Evolutionary conservation across 2,329 filamentous ascomycete species (phyloP).

Genomic region (Metarhizium humberi): DNA sequence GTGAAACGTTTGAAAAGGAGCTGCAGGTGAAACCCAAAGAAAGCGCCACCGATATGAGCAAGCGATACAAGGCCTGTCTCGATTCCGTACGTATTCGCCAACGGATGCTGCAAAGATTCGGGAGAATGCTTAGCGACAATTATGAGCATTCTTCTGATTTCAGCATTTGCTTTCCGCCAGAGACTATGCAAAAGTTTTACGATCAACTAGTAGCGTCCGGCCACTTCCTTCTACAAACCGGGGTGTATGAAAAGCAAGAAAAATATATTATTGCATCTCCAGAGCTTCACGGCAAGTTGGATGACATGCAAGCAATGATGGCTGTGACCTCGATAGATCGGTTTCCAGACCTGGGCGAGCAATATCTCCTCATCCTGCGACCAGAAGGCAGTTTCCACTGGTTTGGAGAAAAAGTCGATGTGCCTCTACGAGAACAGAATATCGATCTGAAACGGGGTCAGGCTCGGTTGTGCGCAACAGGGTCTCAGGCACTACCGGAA

Average conservation of each 20-base stretch:
- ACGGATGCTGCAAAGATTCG: slow-evolving; percentile 93
- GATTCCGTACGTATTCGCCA: slow-evolving; percentile 95
- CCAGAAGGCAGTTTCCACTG: slow-evolving; percentile 73
- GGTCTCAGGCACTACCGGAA: slow-evolving; percentile 68
- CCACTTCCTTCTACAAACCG: slow-evolving; percentile 77
- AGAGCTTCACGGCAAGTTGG: slow-evolving; percentile 61
- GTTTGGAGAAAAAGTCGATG: slow-evolving; percentile 67
- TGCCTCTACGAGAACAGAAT: slow-evolving; percentile 65
- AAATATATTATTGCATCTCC: slow-evolving; percentile 81
- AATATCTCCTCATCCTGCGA: slow-evolving; percentile 73
- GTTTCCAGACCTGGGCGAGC: slow-evolving; percentile 60
- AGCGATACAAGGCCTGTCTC: slow-evolving; percentile 88
- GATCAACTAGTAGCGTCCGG: slow-evolving; percentile 72
- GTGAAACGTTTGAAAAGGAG: slow-evolving; percentile 85
- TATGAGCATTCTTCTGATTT: slow-evolving; percentile 97
- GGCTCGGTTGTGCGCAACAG: slow-evolving; percentile 79
- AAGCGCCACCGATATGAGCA: slow-evolving; percentile 81
- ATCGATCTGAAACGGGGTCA: slow-evolving; percentile 82
- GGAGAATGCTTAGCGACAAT: slow-evolving; percentile 77
- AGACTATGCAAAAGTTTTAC: slow-evolving; percentile 66
- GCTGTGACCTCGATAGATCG: slow-evolving; percentile 53
- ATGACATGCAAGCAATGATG: slow-evolving; percentile 79
- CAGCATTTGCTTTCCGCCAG: slow-evolving; percentile 64
- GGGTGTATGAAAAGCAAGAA: slow-evolving; percentile 60
- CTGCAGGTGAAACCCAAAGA: slow-evolving; percentile 78